These are phyloP conservation scores for Thuidium tamariscinum DNA, from an alignment of 225 moss, liverwort and hornwort genomes.

Conservation along the genomic window DNA sequence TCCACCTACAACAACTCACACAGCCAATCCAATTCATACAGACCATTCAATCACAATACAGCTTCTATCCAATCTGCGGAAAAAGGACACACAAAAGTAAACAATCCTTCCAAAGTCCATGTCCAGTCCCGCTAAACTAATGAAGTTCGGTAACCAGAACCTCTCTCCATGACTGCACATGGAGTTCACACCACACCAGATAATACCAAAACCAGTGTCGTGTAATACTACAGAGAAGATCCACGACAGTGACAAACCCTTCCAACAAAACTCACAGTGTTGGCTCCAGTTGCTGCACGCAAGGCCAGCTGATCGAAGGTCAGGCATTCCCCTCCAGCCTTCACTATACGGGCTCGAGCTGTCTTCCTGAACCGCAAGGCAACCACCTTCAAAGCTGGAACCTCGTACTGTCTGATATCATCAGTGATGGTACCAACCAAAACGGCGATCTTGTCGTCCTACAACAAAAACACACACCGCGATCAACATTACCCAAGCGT, in stretches of 20 bases:
- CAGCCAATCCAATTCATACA: background rate
- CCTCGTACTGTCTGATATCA: slow-evolving; percentile 57
- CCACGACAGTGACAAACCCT: background rate
- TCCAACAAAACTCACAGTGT: slow-evolving; percentile 17
- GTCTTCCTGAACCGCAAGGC: slow-evolving; percentile 73
- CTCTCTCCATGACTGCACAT: background rate
- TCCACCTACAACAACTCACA: background rate
- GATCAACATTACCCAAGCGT: background rate
- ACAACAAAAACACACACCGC: background rate
- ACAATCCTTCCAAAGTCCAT: background rate
- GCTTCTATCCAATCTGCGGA: background rate
- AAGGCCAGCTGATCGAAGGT: slow-evolving; percentile 85
- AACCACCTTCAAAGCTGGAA: slow-evolving; percentile 65
- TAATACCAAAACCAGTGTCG: too few relatives aligned
- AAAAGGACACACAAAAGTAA: background rate
- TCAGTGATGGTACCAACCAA: slow-evolving; percentile 71
- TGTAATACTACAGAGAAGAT: background rate
- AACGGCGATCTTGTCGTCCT: slow-evolving; percentile 59
- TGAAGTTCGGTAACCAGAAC: background rate
- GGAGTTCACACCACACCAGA: background rate
- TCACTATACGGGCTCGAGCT: slow-evolving; percentile 66
- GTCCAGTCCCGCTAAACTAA: background rate
- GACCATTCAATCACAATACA: background rate
- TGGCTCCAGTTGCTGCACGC: slow-evolving; percentile 72
- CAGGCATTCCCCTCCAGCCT: slow-evolving; percentile 68